These are phyloP conservation scores for Calendula officinalis DNA, from an alignment of 129 eudicot genomes.

Conservation along the genomic window DNA sequence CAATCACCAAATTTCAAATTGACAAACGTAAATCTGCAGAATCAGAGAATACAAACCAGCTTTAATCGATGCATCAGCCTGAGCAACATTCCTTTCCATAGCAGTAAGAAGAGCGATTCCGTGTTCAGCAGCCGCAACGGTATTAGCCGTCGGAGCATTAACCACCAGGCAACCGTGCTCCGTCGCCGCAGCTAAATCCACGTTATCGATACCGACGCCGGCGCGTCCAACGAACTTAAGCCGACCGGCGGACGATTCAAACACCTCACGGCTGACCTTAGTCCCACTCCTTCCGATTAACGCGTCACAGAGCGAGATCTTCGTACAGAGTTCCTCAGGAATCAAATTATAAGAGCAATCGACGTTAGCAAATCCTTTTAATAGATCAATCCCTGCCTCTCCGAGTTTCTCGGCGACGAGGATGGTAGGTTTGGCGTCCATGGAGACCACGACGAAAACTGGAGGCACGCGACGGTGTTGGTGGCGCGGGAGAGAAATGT, in stretches of 20 bases:
- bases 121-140: conserved; percentile 82
- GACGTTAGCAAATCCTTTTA: conserved; percentile 44
- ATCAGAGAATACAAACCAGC: conserved; percentile 37
- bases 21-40: neutral
- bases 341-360: conserved; percentile 58
- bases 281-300: conserved; percentile 78
- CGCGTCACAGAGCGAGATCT: conserved; percentile 56
- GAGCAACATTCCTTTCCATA: conserved; percentile 81
- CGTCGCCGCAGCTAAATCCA: conserved; percentile 80
- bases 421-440: conserved; percentile 40
- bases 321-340: conserved; percentile 49
- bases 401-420: conserved; percentile 83
- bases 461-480: neutral
- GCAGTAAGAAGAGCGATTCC: conserved; percentile 60
- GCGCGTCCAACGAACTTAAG: conserved; percentile 82
- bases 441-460: neutral
- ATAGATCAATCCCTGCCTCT: conserved; percentile 59
- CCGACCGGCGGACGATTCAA: conserved; percentile 64
- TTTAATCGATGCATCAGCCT: conserved; percentile 74
- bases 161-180: conserved; percentile 76
- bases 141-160: conserved; percentile 84
- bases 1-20: neutral
- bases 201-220: conserved; percentile 80
- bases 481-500: too few species aligned
- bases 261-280: conserved; percentile 61